These are phyloP conservation scores for Phytophthora sp. DNA, from an alignment of 352 stramenopile species.

Conservation along the genomic window DNA sequence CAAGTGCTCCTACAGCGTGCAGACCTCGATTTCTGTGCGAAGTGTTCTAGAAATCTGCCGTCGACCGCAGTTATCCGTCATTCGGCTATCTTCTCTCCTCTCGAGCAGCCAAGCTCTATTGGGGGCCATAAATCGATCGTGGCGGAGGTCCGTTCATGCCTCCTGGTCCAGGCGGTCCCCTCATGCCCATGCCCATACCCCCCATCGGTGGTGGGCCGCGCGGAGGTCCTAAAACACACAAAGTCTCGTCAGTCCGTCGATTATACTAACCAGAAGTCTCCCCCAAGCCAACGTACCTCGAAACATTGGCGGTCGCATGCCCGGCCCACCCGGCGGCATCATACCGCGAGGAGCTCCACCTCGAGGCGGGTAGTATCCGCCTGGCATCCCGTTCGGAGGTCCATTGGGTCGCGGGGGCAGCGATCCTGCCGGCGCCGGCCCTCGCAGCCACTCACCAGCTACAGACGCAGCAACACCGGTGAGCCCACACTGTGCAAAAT, in stretches of 20 bases:
- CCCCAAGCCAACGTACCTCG: slow-evolving; percentile 32
- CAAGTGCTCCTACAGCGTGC: too few relatives aligned
- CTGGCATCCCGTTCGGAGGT: slow-evolving; percentile 41
- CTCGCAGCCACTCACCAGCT: slow-evolving; percentile 82
- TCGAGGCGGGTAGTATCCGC: slow-evolving; percentile 71
- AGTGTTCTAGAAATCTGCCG: background rate
- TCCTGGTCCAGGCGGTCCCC: slow-evolving; percentile 30
- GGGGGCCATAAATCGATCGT: slow-evolving; percentile 77
- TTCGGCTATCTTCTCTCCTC: too few relatives aligned
- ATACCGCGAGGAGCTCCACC: slow-evolving; percentile 73
- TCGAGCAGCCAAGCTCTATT: slow-evolving; percentile 47
- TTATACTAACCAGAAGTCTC: background rate
- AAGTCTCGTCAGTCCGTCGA: background rate
- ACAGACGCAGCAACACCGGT: slow-evolving; percentile 2
- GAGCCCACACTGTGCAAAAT: too few relatives aligned
- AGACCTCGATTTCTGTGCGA: background rate
- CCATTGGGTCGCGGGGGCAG: slow-evolving; percentile 53
- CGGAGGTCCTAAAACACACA: slow-evolving; percentile 45
- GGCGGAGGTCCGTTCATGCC: slow-evolving; percentile 44
- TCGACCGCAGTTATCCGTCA: too few relatives aligned
- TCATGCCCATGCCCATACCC: slow-evolving; percentile 40
- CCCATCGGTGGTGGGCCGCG: slow-evolving; percentile 53
- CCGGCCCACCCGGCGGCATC: slow-evolving; percentile 63
- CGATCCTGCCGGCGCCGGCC: slow-evolving; percentile 38
- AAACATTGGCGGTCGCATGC: slow-evolving; percentile 81